These are phyloP conservation scores for Areca catechu DNA, from an alignment of 176 grass and related monocot species.

Conservation along the genomic window DNA sequence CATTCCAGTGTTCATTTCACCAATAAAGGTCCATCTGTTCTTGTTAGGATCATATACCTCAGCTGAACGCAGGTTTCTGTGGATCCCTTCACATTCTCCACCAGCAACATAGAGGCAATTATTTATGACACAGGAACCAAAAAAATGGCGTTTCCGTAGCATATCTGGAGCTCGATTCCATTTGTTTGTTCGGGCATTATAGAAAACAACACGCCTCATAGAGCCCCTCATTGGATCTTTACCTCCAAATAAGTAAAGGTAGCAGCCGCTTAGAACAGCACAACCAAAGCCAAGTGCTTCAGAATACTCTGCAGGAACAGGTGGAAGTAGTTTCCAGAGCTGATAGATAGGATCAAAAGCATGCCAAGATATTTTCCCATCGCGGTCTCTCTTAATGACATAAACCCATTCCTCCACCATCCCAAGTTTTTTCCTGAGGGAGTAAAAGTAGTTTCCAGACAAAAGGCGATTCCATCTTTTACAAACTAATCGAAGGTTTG, in stretches of 20 bases:
- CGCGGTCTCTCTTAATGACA: slow-evolving; percentile 68
- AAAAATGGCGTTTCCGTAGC: slow-evolving; percentile 75
- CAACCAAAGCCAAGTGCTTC: slow-evolving; percentile 74
- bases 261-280: slow-evolving; percentile 69
- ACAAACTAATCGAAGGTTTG: slow-evolving; percentile 59
- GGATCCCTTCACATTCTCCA: slow-evolving; percentile 81
- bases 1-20: slow-evolving; percentile 78
- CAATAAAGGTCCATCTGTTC: slow-evolving; percentile 70
- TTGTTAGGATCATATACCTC: slow-evolving; percentile 76
- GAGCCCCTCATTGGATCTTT: slow-evolving; percentile 65
- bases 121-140: slow-evolving; percentile 77
- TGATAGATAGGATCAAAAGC: slow-evolving; percentile 78
- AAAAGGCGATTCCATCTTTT: slow-evolving; percentile 71
- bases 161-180: slow-evolving; percentile 89
- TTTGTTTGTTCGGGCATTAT: slow-evolving; percentile 82
- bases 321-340: slow-evolving; percentile 76
- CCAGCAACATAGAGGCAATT: slow-evolving; percentile 91
- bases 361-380: slow-evolving; percentile 80
- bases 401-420: slow-evolving; percentile 91
- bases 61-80: slow-evolving; percentile 63
- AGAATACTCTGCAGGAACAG: slow-evolving; percentile 68
- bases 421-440: slow-evolving; percentile 57
- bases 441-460: slow-evolving; percentile 83
- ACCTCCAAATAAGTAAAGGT: slow-evolving; percentile 86
- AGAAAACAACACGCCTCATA: slow-evolving; percentile 88